phyloP scores from a whole-genome alignment of 108 stramenopile genomes.

The Chaetoceros tenuissimus region DNA sequence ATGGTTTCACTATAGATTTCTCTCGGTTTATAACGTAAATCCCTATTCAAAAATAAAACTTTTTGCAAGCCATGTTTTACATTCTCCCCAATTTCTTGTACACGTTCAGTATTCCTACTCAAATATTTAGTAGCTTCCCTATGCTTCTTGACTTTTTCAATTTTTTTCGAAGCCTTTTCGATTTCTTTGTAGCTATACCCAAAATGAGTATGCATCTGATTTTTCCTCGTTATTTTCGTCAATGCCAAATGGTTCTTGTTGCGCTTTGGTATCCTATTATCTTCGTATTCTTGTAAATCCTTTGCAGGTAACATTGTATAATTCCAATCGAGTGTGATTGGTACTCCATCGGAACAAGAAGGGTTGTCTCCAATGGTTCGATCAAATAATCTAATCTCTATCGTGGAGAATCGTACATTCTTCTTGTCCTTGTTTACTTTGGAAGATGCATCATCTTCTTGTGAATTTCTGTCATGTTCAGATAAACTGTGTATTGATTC shows the following conservation, averaged over 20 bases:
- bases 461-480: too few relatives aligned
- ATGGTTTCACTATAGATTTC: too few relatives aligned
- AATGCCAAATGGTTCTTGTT: neutral
- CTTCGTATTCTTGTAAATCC: conserved; percentile 7
- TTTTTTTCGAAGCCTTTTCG: conserved; percentile 18
- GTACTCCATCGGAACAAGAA: conserved; percentile 33
- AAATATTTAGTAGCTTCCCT: conserved; percentile 27
- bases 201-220: conserved; percentile 5
- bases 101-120: conserved; percentile 10
- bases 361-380: conserved; percentile 51
- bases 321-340: conserved; percentile 46
- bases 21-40: too few relatives aligned
- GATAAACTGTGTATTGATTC: too few relatives aligned
- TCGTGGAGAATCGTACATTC: conserved; percentile 11
- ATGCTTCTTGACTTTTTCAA: conserved; percentile 18
- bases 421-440: conserved; percentile 1
- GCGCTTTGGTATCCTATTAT: neutral
- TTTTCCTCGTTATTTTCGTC: neutral
- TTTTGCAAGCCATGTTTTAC: too few relatives aligned
- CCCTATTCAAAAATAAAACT: too few relatives aligned
- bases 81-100: conserved; percentile 37
- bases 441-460: too few relatives aligned
- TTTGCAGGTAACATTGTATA: conserved; percentile 12
- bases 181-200: conserved; percentile 35
- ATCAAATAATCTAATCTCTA: conserved; percentile 33